These are phyloP conservation scores for Stagonosporopsis chrysanthemi DNA, from an alignment of 2,329 filamentous ascomycete genomes.

Conservation along the genomic window DNA sequence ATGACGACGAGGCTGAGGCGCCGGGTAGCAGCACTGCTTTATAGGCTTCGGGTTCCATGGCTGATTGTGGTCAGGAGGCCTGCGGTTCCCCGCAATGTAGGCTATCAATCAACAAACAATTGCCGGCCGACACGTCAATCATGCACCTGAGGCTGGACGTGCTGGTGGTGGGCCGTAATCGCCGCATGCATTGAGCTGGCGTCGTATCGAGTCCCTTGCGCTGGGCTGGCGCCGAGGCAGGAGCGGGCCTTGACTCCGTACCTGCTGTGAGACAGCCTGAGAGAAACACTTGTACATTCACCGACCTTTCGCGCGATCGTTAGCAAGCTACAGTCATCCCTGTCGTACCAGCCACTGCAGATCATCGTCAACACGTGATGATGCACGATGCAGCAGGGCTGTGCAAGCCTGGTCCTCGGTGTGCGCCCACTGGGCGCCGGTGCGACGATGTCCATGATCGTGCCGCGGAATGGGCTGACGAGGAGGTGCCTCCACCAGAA, in stretches of 20 bases:
- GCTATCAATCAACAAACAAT: background rate
- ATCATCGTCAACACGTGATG: constrained; percentile 37
- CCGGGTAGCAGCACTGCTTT: constrained; percentile 17
- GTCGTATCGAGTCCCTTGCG: constrained; percentile 1
- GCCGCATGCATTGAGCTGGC: background rate
- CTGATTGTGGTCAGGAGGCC: constrained; percentile 26
- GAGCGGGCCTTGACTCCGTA: background rate
- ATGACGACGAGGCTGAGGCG: constrained; percentile 7
- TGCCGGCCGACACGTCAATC: constrained; percentile 22
- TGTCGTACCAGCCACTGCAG: constrained; percentile 14
- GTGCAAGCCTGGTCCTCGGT: constrained; percentile 25
- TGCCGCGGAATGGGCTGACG: constrained; percentile 7
- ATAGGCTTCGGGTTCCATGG: constrained; percentile 30
- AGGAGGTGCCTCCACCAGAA: constrained; percentile 4
- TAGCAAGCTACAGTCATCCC: background rate
- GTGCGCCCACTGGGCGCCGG: constrained; percentile 20
- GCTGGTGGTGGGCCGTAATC: constrained; percentile 2
- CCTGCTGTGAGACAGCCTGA: background rate
- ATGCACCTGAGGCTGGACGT: constrained; percentile 16
- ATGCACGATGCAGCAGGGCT: constrained; percentile 28
- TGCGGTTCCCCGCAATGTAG: constrained; percentile 17
- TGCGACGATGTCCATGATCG: constrained; percentile 21
- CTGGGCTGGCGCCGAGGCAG: constrained; percentile 2
- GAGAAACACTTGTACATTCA: background rate
- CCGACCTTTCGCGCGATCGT: background rate